Conservation (phyloP, 1,139 yeast species). For the Suhomyces anneliseae region DNA sequence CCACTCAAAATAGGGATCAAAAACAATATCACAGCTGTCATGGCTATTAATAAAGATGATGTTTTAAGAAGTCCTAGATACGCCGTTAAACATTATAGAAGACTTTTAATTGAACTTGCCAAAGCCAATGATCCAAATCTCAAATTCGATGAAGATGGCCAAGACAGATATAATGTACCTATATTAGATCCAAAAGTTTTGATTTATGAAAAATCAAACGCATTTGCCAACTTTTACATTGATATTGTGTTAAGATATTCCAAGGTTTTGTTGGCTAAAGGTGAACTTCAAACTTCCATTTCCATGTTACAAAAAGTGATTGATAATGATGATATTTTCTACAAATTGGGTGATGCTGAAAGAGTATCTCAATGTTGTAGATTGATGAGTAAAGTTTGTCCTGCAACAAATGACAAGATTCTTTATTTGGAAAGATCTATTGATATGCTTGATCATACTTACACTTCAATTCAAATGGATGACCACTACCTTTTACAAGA, state of each 20-base stretch:
- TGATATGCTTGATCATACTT: conserved; percentile 36
- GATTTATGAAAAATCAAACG: conserved; percentile 31
- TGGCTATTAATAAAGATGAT: conserved; percentile 49
- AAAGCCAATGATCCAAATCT: conserved; percentile 27
- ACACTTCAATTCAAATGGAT: conserved; percentile 28
- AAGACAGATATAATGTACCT: conserved; percentile 34
- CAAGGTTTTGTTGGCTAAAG: conserved; percentile 44
- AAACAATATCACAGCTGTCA: conserved; percentile 41
- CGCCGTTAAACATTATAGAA: conserved; percentile 47
- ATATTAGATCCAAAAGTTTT: conserved; percentile 32
- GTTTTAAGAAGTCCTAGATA: conserved; percentile 43
- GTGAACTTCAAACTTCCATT: conserved; percentile 34
- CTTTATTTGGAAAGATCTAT: conserved; percentile 42
- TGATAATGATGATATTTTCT: conserved; percentile 40
- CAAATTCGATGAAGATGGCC: conserved; percentile 27
- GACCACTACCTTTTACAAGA: conserved; percentile 27
- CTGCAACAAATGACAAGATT: conserved; percentile 28
- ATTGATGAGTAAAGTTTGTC: conserved; percentile 32
- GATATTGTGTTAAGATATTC: conserved; percentile 47
- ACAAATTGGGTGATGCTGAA: conserved; percentile 46
- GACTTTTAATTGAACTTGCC: conserved; percentile 40
- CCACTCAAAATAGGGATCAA: conserved; percentile 40
- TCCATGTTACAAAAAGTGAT: conserved; percentile 32
- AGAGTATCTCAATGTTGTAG: conserved; percentile 44
- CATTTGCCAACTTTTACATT: conserved; percentile 45